Percentiles rank a stretch among this genome's conserved stretches.
These are phyloP conservation scores for Picea sitchensis DNA, from an alignment of 75 land plant genomes.

Conservation along the genomic window DNA sequence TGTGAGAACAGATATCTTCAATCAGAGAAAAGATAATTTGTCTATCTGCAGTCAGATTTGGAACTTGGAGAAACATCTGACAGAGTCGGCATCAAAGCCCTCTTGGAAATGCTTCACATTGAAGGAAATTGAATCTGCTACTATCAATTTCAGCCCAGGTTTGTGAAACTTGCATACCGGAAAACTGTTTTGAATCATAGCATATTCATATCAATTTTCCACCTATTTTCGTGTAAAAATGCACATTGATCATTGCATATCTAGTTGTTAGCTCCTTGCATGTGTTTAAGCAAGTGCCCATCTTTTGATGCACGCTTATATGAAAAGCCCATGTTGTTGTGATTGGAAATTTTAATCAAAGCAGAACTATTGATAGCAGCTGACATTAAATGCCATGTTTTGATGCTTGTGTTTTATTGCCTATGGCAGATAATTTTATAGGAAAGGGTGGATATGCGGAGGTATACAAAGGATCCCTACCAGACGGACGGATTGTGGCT, in stretches of 20 bases:
- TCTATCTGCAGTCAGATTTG: constrained; percentile 7
- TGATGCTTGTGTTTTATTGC: neutral
- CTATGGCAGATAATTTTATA: constrained; percentile 57
- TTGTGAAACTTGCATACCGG: neutral
- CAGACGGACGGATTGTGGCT: constrained; percentile 72
- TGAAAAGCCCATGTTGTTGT: neutral
- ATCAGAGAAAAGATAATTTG: neutral
- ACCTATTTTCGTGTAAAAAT: neutral
- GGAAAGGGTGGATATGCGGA: constrained; percentile 94
- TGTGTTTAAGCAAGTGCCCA: neutral
- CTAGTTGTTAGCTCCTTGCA: neutral
- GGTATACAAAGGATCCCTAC: constrained; percentile 74
- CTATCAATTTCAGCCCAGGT: constrained; percentile 48
- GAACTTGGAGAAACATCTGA: neutral
- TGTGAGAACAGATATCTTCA: neutral
- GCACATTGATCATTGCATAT: neutral
- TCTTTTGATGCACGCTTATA: neutral
- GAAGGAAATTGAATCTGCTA: constrained; percentile 46
- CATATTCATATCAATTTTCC: too few species aligned
- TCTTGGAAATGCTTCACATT: constrained; percentile 50
- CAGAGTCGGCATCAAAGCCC: constrained; percentile 12
- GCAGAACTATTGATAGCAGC: neutral
- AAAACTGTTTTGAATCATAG: too few species aligned
- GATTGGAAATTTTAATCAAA: neutral
- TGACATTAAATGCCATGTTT: neutral